Percentiles rank a stretch among this genome's conserved stretches.
Conservation (phyloP, 2,329 filamentous ascomycete genomes). For the Bimuria novae-zelandiae region DNA sequence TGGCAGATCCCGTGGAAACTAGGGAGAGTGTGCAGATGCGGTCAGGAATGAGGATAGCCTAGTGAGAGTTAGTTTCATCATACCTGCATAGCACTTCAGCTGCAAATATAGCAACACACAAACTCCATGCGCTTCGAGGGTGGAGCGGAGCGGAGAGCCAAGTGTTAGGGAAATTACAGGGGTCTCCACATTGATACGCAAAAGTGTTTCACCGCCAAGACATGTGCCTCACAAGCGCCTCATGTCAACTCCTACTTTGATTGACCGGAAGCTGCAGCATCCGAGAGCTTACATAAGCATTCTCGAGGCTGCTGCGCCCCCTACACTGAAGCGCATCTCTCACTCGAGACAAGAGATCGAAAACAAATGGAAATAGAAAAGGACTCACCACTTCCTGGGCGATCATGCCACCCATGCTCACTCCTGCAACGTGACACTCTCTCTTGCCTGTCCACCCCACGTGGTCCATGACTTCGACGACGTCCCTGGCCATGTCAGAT, state of each 20-base stretch:
- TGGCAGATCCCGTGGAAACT: constrained; percentile 54
- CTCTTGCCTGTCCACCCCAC: constrained; percentile 68
- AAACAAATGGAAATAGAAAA: constrained; percentile 8
- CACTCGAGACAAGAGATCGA: constrained; percentile 1
- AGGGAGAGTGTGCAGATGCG: constrained; percentile 56
- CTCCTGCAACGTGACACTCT: constrained; percentile 71
- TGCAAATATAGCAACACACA: background rate
- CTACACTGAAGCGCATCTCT: constrained; percentile 15
- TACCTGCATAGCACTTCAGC: too few relatives aligned
- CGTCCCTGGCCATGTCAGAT: constrained; percentile 80
- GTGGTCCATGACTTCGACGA: constrained; percentile 70
- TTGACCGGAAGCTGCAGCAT: constrained; percentile 31
- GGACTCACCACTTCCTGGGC: constrained; percentile 72
- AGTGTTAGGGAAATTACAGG: constrained; percentile 29
- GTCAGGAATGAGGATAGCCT: constrained; percentile 52
- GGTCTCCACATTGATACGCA: constrained; percentile 22
- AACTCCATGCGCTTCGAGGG: constrained; percentile 7
- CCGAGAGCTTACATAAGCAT: constrained; percentile 20
- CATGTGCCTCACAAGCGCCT: constrained; percentile 12
- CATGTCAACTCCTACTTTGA: constrained; percentile 7
- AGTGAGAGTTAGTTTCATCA: constrained; percentile 3
- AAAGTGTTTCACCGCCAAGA: constrained; percentile 23
- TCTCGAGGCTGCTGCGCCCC: constrained; percentile 4
- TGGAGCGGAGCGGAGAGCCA: constrained; percentile 28
- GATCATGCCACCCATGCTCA: constrained; percentile 92